A percentile compares a stretch with the other conserved stretches of the same genome.
These are phyloP conservation scores for Myriangium duriaei DNA, from an alignment of 2,329 filamentous ascomycete genomes.

Conservation along the genomic window DNA sequence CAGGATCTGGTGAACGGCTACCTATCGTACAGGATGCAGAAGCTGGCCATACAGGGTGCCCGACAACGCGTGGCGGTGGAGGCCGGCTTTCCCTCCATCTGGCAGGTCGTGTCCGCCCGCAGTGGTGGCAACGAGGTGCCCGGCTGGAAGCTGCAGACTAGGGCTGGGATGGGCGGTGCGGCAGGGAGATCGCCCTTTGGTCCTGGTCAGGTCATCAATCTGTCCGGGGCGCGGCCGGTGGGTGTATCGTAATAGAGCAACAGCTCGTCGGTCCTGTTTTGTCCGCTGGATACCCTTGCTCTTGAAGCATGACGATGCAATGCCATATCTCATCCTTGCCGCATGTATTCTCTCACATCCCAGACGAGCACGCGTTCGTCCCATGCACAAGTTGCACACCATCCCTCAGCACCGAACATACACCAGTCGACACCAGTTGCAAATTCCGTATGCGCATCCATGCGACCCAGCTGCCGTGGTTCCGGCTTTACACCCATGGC, in stretches of 20 bases:
- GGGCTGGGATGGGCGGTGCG: slow-evolving; percentile 13
- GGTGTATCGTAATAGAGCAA: slow-evolving; percentile 15
- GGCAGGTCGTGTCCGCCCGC: slow-evolving; percentile 52
- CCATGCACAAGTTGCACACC: slow-evolving; percentile 92
- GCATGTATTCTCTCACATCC: slow-evolving; percentile 65
- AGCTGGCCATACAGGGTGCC: slow-evolving; percentile 73
- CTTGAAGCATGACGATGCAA: no score
- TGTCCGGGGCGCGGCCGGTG: slow-evolving; percentile 41
- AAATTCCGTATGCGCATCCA: slow-evolving; percentile 92
- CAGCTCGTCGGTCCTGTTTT: no score
- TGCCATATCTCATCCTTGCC: slow-evolving; percentile 20
- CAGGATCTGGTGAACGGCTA: slow-evolving; percentile 77
- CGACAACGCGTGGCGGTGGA: slow-evolving; percentile 41
- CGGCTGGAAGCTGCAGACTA: slow-evolving; percentile 53
- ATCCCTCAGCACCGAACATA: slow-evolving; percentile 85
- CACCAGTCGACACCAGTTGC: slow-evolving; percentile 97
- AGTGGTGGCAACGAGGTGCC: slow-evolving; percentile 54
- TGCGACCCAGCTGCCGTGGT: slow-evolving; percentile 59
- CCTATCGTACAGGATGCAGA: slow-evolving; percentile 60
- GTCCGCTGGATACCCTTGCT: no score
- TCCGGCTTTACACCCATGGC: slow-evolving; percentile 29
- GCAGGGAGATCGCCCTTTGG: slow-evolving; percentile 17
- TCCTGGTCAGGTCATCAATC: slow-evolving; percentile 45
- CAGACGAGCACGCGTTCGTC: slow-evolving; percentile 84
- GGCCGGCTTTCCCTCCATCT: slow-evolving; percentile 66